phyloP scores from a whole-genome alignment of 2,329 filamentous ascomycete genomes.

The Calonectria pteridis region DNA sequence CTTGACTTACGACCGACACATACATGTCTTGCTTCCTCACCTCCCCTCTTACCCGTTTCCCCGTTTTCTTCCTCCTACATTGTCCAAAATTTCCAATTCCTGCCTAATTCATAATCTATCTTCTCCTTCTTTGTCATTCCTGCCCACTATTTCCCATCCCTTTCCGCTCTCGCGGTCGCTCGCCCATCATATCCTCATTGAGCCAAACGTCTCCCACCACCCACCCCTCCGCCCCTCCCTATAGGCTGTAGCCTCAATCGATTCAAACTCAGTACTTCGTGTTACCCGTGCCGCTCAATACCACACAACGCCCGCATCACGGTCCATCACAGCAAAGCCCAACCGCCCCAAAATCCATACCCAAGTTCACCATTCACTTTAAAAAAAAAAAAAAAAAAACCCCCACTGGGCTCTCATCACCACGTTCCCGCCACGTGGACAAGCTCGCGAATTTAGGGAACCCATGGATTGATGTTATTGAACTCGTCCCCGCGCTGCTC shows the following conservation, averaged over 20 bases:
- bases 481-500: constrained; percentile 17
- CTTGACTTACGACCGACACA: constrained; percentile 3
- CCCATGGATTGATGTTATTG: constrained; percentile 20
- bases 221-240: constrained; percentile 1
- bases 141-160: background rate
- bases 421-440: constrained; percentile 14
- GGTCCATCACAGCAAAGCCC: background rate
- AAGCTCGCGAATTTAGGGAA: constrained; percentile 1
- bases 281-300: background rate
- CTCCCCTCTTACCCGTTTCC: background rate
- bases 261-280: background rate
- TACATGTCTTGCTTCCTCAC: constrained; percentile 1
- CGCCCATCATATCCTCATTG: constrained; percentile 5
- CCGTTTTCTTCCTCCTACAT: background rate
- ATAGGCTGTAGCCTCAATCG: constrained; percentile 13
- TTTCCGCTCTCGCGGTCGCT: background rate
- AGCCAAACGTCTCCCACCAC: constrained; percentile 12
- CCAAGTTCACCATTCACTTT: background rate
- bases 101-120: constrained; percentile 12
- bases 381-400: background rate
- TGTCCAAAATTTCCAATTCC: background rate
- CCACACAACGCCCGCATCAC: background rate
- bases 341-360: background rate
- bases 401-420: background rate
- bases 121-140: background rate